Conservation (phyloP, 163 green algal genomes). For the Scenedesmus sp. region DNA sequence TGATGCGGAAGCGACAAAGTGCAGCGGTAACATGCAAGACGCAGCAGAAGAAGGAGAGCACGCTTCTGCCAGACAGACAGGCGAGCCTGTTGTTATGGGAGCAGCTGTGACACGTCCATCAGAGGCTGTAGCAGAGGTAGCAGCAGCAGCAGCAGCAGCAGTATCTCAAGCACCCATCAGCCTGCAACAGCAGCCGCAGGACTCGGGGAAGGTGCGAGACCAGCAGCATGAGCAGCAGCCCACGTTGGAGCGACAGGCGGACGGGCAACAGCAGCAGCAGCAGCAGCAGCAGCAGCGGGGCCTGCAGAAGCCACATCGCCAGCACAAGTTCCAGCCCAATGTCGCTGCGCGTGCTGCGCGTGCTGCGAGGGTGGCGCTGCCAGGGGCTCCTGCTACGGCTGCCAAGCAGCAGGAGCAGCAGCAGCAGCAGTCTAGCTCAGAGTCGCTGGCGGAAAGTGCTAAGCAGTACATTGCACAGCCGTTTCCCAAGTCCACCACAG, state of each 20-base stretch:
- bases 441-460: not conserved
- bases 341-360: not conserved
- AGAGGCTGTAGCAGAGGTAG: not conserved
- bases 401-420: conserved; percentile 10
- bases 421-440: not conserved
- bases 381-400: not conserved
- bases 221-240: not conserved
- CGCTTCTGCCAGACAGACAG: not conserved
- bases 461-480: not conserved
- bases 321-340: conserved; percentile 10
- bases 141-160: conserved; percentile 20
- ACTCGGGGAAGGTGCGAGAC: not conserved
- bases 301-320: not conserved
- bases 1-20: not conserved
- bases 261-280: not conserved
- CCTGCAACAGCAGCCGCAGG: not conserved
- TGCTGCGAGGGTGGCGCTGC: not conserved
- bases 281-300: not conserved
- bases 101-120: not conserved
- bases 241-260: not conserved
- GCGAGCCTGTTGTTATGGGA: no score
- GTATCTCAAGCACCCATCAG: not conserved
- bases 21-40: not conserved
- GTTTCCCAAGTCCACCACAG: not conserved
- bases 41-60: not conserved